Evolutionary conservation across 257 asterid genomes (phyloP).

Genomic region (Solanum gandarillasii): DNA sequence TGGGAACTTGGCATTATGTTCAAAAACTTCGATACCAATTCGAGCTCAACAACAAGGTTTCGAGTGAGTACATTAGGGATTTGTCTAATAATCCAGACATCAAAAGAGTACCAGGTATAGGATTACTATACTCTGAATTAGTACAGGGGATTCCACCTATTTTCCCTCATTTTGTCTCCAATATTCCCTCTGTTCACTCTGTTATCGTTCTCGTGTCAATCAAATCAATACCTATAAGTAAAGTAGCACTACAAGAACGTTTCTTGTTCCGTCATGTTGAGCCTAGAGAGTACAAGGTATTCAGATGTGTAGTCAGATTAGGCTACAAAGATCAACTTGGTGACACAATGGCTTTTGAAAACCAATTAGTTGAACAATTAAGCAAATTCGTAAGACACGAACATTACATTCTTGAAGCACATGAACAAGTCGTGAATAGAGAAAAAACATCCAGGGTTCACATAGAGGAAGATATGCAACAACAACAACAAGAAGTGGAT

Average conservation of each 20-base stretch:
- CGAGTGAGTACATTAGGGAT: constrained; percentile 24
- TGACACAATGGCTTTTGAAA: constrained; percentile 40
- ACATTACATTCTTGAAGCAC: constrained; percentile 23
- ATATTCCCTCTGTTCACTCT: constrained; percentile 47
- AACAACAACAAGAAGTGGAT: background rate
- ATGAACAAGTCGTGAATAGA: background rate
- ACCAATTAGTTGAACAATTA: constrained; percentile 29
- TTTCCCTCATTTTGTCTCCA: constrained; percentile 46
- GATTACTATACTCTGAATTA: constrained; percentile 48
- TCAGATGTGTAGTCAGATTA: constrained; percentile 54
- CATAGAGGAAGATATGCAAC: constrained; percentile 12
- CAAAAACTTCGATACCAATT: constrained; percentile 38
- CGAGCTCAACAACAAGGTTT: constrained; percentile 56
- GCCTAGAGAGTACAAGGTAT: constrained; percentile 30
- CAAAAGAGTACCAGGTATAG: constrained; percentile 50
- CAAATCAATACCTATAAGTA: constrained; percentile 56
- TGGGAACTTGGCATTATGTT: constrained; percentile 62
- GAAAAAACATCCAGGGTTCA: constrained; percentile 19
- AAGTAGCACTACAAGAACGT: constrained; percentile 39
- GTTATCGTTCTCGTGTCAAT: constrained; percentile 56
- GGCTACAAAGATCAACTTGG: constrained; percentile 55
- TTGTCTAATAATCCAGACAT: constrained; percentile 17
- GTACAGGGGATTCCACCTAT: constrained; percentile 78
- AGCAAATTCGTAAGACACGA: constrained; percentile 43
- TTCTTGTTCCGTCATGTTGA: constrained; percentile 53